Percentiles rank a stretch among this genome's conserved stretches.
phyloP scores from a whole-genome alignment of 177 flowering plant species.

The Vitis hybrid region DNA sequence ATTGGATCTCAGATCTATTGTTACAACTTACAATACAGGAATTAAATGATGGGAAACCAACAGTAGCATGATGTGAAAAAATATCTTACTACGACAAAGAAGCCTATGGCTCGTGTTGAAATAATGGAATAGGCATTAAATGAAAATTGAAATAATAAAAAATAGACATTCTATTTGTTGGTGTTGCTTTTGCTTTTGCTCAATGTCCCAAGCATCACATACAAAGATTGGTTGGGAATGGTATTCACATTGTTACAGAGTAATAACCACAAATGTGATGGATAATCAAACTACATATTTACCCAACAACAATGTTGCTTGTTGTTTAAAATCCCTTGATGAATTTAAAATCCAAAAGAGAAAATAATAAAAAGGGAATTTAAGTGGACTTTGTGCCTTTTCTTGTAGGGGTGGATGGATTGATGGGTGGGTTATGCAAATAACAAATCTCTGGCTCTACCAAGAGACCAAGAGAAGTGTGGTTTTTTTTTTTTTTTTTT shows the following conservation, averaged over 20 bases:
- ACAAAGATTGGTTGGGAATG: not conserved
- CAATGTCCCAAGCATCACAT: not conserved
- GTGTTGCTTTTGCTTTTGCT: not conserved
- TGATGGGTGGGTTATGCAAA: not conserved
- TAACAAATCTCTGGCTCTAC: not conserved
- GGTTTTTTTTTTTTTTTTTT: too few species aligned
- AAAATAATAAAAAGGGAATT: not conserved
- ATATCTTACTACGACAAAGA: too few species aligned
- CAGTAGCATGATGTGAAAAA: too few species aligned
- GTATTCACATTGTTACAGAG: slow-evolving; percentile 9
- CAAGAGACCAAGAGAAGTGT: not conserved
- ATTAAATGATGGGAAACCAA: too few species aligned
- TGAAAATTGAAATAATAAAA: not conserved
- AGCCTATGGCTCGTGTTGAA: too few species aligned
- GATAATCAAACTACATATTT: not conserved
- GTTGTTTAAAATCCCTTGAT: not conserved
- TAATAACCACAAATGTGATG: not conserved
- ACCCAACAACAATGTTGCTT: not conserved
- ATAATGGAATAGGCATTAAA: not conserved
- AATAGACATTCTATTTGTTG: not conserved
- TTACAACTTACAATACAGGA: too few species aligned
- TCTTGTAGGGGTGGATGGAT: not conserved
- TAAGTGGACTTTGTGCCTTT: not conserved
- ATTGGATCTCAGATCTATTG: too few species aligned
- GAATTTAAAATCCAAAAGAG: not conserved